phyloP scores from a whole-genome alignment of 306 rosid genomes.

The Prosopis cineraria region DNA sequence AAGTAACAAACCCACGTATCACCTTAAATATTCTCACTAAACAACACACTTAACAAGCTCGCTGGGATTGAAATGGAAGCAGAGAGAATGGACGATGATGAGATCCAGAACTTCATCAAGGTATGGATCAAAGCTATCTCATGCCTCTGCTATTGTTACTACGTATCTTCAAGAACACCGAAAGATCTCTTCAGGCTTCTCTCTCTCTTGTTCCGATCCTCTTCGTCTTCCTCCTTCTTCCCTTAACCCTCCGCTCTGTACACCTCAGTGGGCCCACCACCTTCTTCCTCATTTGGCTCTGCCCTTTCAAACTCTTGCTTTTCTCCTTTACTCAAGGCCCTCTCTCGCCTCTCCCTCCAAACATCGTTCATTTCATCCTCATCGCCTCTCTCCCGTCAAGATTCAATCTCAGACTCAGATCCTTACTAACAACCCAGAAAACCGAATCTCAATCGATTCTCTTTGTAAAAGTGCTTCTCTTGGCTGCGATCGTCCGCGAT shows the following conservation, averaged over 20 bases:
- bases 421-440: background rate
- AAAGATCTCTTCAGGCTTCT: constrained; percentile 40
- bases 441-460: background rate
- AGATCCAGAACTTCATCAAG: constrained; percentile 40
- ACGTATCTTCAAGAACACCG: constrained; percentile 39
- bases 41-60: background rate
- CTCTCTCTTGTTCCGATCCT: constrained; percentile 46
- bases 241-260: constrained; percentile 33
- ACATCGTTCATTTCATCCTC: constrained; percentile 56
- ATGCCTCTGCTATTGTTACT: constrained; percentile 47
- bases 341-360: constrained; percentile 41
- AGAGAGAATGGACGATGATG: constrained; percentile 42
- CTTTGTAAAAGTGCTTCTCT: constrained; percentile 39
- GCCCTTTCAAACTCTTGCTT: constrained; percentile 47
- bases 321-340: constrained; percentile 61
- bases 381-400: constrained; percentile 66
- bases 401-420: constrained; percentile 11
- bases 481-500: constrained; percentile 30
- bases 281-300: constrained; percentile 60
- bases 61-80: background rate
- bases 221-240: constrained; percentile 44
- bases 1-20: no score
- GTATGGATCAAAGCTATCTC: constrained; percentile 39
- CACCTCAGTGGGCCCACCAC: constrained; percentile 42
- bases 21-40: background rate